phyloP scores from a whole-genome alignment of 2,329 filamentous ascomycete genomes.

The Paracamarosporium sp. region DNA sequence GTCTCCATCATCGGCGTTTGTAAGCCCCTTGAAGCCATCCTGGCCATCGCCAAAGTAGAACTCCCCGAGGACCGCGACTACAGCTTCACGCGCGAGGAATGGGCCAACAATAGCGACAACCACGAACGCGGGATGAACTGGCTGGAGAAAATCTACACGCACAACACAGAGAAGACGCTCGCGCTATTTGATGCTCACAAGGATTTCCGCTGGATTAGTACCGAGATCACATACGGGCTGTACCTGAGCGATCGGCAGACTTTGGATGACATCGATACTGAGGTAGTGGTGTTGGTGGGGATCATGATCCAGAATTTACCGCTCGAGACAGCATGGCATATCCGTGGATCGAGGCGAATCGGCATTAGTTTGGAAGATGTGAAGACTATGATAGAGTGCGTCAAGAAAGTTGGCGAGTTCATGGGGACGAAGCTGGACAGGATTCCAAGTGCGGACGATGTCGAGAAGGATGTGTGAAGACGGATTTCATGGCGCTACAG shows the following conservation, averaged over 20 bases:
- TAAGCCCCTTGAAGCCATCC: slow-evolving; percentile 65
- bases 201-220: slow-evolving; percentile 25
- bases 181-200: slow-evolving; percentile 22
- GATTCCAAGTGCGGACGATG: slow-evolving; percentile 22
- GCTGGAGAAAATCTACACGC: slow-evolving; percentile 63
- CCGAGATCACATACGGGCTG: slow-evolving; percentile 59
- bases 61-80: slow-evolving; percentile 63
- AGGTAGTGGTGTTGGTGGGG: slow-evolving; percentile 58
- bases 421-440: slow-evolving; percentile 20
- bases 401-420: slow-evolving; percentile 20
- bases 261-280: slow-evolving; percentile 60
- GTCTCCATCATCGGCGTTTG: slow-evolving; percentile 64
- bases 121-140: slow-evolving; percentile 58
- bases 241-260: slow-evolving; percentile 62
- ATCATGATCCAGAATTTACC: slow-evolving; percentile 64
- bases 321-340: slow-evolving; percentile 61
- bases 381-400: slow-evolving; percentile 45
- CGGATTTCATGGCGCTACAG: background rate
- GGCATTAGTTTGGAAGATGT: slow-evolving; percentile 53
- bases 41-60: slow-evolving; percentile 59
- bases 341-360: slow-evolving; percentile 55
- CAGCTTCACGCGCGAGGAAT: slow-evolving; percentile 54
- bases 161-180: slow-evolving; percentile 46
- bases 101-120: slow-evolving; percentile 63
- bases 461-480: slow-evolving; percentile 19